Base-by-base conservation (phyloP, 2,329 filamentous ascomycete genomes). In the Scopulariopsis brevicaulis region DNA sequence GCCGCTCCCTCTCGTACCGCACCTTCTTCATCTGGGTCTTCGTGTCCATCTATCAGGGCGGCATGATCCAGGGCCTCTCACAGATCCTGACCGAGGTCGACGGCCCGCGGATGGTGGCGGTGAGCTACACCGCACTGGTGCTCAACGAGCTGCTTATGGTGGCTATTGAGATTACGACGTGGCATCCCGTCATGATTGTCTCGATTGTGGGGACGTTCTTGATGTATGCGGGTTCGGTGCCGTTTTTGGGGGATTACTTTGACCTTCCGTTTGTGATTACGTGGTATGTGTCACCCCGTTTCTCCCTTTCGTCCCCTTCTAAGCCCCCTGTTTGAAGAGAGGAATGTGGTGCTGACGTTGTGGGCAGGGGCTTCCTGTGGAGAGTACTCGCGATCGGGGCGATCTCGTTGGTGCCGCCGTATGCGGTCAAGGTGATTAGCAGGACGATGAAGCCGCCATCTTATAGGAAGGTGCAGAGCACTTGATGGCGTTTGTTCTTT, bases 111-210 rank as follows among this genome's bases (percentile, higher is more conserved):
- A 96, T 99, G 86, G 89, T 97, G 58, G 84, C 89, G 25, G 89
- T 99, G 53, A 91, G 86, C 59, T 99, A 96, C 69, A 95, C 93
- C 0, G 90, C 91, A 0, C 82, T 99, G 2, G 85, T 99, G 5
- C 76, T 97, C 61, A 99, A 97, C 70, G 94, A 99, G 70, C 81
- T 99, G 60, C 82, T 95, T 65, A 99, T 99, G 95, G 94, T 97
- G 2, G 93, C 92, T 3, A 90, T 96, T 60, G 89, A 96, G 69
- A 89, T 99, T 65, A 96, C 90, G 3, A 99, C 94, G 0, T 99
- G 94, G 94, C 94, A 97, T 71, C 87, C 87, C 46, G 79, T 93
- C 61, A 97, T 97, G 92, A 86, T 96, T 58, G 74, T 89, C 56
- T 86, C 81, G 63, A 87, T 97, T 60, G 67, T 96, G 6, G 92